Base-by-base conservation (phyloP, 169 alveolate genomes). In the Plasmodium vinckei region DNA sequence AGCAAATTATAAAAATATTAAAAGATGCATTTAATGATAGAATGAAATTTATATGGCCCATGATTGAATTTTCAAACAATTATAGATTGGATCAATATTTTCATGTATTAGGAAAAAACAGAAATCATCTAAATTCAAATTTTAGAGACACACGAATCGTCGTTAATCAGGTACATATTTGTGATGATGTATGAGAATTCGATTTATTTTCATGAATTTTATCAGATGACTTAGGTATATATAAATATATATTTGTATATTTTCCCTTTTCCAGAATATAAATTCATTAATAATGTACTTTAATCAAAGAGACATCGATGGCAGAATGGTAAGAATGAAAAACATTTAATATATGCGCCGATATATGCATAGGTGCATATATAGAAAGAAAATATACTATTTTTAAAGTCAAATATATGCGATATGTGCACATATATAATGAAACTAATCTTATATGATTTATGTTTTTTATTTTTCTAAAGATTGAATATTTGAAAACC, bases 61-160 rank as follows among this genome's bases (percentile, higher is more conserved):
- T 82, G 51, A 82, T 82, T 23, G 39, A 67, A 53, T 82, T 82
- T 82, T 65, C 84, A 10, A 82, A 70, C 65, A 82, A 67, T 17
- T 82, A 82, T 67, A 65, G 90, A 47, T 39, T 82, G 19, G 90
- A 82, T 71, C 90, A 82, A n/a, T 82, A 67, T 39, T 82, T 82
- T 59, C 90, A 82, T 82, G 57, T 82, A 21, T 57, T 82, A 25
- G 77, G 84, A 39, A 82, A 82, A 56, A 65, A 82, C 47, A 82
- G 73, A 70, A 67, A 54, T n/a, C 46, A 67, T 54, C 7, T 42
- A 27, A 33, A 82, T 23, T 82, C 90, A 2, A 67, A 46, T 39
- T 82, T 82, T 39, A 82, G 68, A 49, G 61, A 82, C 25, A 63
- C 88, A 2, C 49, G 23, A 75, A 56, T 75, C 17, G 9, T 61